Conservation (phyloP, 345 rosid species). For the Eucalyptus marginata region DNA sequence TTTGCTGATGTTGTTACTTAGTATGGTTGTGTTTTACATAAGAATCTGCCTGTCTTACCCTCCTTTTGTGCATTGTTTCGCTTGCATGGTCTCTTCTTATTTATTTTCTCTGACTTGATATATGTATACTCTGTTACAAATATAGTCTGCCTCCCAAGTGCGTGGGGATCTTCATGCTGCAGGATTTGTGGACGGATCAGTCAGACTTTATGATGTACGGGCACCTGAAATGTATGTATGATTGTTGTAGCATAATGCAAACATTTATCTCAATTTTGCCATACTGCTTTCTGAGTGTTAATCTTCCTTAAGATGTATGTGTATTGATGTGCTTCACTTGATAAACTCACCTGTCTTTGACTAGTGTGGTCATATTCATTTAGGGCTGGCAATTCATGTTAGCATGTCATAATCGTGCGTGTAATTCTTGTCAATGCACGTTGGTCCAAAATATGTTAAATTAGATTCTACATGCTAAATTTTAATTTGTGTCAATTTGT, state of each 20-base stretch:
- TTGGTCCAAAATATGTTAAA: not conserved
- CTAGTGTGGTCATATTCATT: not conserved
- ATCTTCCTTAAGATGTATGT: not conserved
- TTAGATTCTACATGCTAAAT: not conserved
- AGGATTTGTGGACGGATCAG: conserved; percentile 88
- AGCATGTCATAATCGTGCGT: not conserved
- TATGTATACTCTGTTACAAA: not conserved
- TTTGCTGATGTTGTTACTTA: not conserved
- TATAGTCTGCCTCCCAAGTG: conserved; percentile 95
- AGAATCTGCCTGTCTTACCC: not conserved
- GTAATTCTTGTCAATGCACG: not conserved
- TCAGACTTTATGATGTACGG: conserved; percentile 88
- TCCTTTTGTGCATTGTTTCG: not conserved
- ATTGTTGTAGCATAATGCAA: not conserved
- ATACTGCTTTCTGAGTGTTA: not conserved
- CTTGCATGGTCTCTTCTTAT: not conserved
- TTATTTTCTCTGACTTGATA: not conserved
- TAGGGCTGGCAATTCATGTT: not conserved
- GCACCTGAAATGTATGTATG: conserved; percentile 71
- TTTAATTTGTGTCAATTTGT: not conserved
- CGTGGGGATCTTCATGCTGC: conserved; percentile 79
- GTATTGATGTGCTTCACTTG: not conserved
- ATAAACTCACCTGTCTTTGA: not conserved
- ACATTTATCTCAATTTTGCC: not conserved
- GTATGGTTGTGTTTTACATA: not conserved